Conservation (phyloP, 2,329 filamentous ascomycete species). For the Fusarium beomiforme region DNA sequence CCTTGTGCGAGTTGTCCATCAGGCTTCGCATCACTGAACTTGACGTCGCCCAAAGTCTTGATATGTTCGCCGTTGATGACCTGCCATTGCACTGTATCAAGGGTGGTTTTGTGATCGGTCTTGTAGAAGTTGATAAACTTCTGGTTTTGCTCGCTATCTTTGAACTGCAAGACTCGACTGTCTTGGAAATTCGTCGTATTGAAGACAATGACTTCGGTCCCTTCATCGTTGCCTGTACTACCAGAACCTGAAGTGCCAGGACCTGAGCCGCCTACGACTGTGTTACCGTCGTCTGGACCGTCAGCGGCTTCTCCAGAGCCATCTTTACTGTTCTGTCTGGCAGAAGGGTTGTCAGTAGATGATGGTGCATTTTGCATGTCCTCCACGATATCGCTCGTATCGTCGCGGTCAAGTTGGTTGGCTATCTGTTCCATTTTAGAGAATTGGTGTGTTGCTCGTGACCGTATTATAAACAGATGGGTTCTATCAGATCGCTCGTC, state of each 20-base stretch:
- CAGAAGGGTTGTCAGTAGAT: neutral
- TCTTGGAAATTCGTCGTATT: neutral
- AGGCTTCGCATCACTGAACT: neutral
- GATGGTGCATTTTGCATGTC: neutral
- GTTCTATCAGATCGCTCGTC: neutral
- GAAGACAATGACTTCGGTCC: neutral
- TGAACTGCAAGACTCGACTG: neutral
- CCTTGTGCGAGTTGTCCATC: neutral
- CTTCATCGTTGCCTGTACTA: neutral
- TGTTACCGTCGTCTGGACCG: neutral
- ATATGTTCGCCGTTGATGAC: neutral
- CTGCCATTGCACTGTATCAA: slow-evolving; percentile 3
- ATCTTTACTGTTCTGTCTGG: neutral
- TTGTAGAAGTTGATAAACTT: neutral
- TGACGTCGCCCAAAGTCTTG: neutral
- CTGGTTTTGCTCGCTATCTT: neutral
- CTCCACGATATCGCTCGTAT: neutral
- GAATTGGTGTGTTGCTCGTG: neutral
- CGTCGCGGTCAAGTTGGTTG: neutral
- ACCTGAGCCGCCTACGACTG: neutral
- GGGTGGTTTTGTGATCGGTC: neutral
- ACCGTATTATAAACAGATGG: neutral
- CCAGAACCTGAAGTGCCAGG: neutral
- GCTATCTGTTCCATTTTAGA: slow-evolving; percentile 24
- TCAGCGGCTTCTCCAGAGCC: neutral